Base-by-base conservation (phyloP, 2,329 filamentous ascomycete species). In the Nigrospora oryzae region DNA sequence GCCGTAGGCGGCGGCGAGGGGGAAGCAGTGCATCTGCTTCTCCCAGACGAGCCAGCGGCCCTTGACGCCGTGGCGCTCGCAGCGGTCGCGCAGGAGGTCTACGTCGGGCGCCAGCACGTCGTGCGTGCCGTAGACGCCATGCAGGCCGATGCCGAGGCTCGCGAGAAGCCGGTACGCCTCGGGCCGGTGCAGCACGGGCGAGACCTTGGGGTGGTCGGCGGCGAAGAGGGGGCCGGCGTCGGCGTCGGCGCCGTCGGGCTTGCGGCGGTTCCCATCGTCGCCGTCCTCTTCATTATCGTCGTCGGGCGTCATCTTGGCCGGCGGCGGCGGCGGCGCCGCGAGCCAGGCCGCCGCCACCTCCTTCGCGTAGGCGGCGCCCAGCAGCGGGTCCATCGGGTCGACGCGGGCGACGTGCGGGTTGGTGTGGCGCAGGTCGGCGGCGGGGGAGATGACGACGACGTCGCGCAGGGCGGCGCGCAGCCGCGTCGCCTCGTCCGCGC, bases 1-100 rank as follows among this genome's bases (percentile, higher is more conserved):
- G 1, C 66, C 65, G 49, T 73, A 78, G 2, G 63, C 59, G 38
- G 67, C 70, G 1, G 71, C 68, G 33, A 81, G 56, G 1, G 73
- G 67, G 43, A 79, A 81, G 47, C 73, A 77, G 56, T 81, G 77
- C 73, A 81, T 81, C 59, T 79, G 73, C 15, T 70, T 70, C 15
- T 76, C 68, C 77, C 77, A 81, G 11, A 76, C 63, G 36, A 81
- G 51, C 78, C 77, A 81, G 45, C 74, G 63, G 0, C 77, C 77
- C 2, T 57, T 40, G 0, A 80, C 65, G 0, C 67, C 65, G 15
- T 60, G 54, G 37, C 68, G 55, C 28, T 62, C 60, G 7, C 69
- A 71, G 44, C 63, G 67, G 3, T 74, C 65, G 5, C 71, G 55
- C 40, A 79, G 75, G 1, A 65, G 49, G 1, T 74, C 49, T 2